Base-by-base conservation (phyloP, 2,329 filamentous ascomycete genomes). In the Bipolaris bicolor region DNA sequence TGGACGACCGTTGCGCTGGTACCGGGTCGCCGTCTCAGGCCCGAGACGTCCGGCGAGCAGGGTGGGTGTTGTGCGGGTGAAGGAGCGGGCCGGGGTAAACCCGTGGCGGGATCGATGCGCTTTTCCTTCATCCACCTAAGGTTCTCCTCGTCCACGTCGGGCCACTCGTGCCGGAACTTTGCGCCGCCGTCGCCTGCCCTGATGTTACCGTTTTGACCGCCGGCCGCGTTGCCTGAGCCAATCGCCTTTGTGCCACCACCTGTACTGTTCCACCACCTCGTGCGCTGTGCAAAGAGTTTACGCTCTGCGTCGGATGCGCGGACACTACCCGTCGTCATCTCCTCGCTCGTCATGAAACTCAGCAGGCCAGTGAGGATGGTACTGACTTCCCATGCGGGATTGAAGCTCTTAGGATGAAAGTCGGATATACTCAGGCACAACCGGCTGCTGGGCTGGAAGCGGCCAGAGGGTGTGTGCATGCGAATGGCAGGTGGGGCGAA, bases 331-430 rank as follows among this genome's bases (percentile, higher is more conserved):
- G 95, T 98, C 0, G 95, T 99, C 90, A 98, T 97, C 80, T 99
- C 95, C 73, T 99, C 94, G 64, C 91, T 92, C 2, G 94, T 98
- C 95, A 99, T 99, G 79, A 99, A 99, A 37, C 90, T 96, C 61
- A 98, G 82, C 26, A 99, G 85, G 9, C 95, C 95, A 53, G 96
- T 96, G 15, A 99, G 82, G 63, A 99, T 99, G 0, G 95, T 99
- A 52, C 90, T 94, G 7, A 99, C 95, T 73, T 97, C 94, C 95
- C 95, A 99, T 1, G 95, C 93, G 1, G 95, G 95, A 76, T 99
- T 99, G 82, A 98, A 99, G 26, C 90, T 94, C 77, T 96, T 96
- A 3, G 95, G 95, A 75, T 99, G 95, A 79, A 98, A 99, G 75
- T 99, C 95, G 69, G 89, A 94, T 71, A 99, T 99, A 73, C 91